Conservation (phyloP, 202 grass and related monocot genomes). For the Musa balbisiana region DNA sequence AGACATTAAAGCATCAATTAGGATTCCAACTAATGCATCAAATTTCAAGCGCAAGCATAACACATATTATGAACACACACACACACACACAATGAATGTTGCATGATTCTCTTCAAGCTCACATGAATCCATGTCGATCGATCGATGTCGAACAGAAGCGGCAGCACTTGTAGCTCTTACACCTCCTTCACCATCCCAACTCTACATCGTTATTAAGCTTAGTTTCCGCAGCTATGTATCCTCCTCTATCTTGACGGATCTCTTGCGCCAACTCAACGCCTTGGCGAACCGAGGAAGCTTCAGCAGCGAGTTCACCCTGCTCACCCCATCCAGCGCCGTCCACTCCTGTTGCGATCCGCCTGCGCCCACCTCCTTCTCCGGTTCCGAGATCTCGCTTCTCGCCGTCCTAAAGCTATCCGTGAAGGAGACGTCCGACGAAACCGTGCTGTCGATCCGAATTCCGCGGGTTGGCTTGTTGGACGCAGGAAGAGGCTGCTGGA, state of each 20-base stretch:
- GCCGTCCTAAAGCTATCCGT: conserved; percentile 45
- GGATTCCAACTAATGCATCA: no score
- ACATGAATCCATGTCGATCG: no score
- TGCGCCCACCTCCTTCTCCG: conserved; percentile 12
- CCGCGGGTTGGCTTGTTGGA: neutral
- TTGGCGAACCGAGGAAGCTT: conserved; percentile 41
- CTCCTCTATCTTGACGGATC: conserved; percentile 35
- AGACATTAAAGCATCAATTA: no score
- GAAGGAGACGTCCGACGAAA: conserved; percentile 18
- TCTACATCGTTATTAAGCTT: neutral
- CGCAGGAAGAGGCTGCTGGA: conserved; percentile 20
- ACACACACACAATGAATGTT: no score
- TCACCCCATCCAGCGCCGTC: conserved; percentile 48
- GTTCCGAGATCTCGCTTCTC: conserved; percentile 5
- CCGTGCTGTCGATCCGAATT: neutral
- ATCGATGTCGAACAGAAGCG: no score
- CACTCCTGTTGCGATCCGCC: conserved; percentile 19
- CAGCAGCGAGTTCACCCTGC: conserved; percentile 43
- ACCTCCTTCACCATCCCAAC: no score
- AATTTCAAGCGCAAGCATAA: no score
- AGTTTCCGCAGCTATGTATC: neutral
- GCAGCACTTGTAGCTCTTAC: no score
- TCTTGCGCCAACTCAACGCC: conserved; percentile 41
- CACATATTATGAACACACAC: no score
- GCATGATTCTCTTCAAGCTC: no score